These are phyloP conservation scores for Amaranthus tricolor DNA, from an alignment of 179 eudicot genomes.

Conservation along the genomic window DNA sequence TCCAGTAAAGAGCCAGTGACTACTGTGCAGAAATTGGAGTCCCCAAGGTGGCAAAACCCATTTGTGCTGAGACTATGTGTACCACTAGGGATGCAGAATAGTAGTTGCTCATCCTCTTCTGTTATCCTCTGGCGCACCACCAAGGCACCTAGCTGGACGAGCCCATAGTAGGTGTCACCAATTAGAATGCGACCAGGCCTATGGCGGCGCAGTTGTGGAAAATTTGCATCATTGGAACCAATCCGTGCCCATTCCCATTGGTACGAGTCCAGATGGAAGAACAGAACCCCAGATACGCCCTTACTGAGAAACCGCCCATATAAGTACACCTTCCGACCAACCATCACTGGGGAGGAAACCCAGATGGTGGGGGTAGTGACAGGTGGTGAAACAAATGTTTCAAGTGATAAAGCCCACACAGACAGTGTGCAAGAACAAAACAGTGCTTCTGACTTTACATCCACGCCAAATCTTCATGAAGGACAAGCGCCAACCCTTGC, in stretches of 20 bases:
- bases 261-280: background rate
- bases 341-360: background rate
- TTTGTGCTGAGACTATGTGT: background rate
- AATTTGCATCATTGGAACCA: background rate
- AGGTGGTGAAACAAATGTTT: too few relatives aligned
- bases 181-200: background rate
- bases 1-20: background rate
- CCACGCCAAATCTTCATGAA: too few relatives aligned
- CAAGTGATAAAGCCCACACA: too few relatives aligned
- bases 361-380: background rate
- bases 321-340: background rate
- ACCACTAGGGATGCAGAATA: background rate
- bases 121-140: background rate
- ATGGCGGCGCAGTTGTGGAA: background rate
- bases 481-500: too few relatives aligned
- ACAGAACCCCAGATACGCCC: background rate
- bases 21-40: background rate
- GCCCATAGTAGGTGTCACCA: background rate
- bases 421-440: too few relatives aligned
- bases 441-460: too few relatives aligned
- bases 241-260: background rate
- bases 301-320: background rate
- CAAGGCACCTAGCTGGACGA: background rate
- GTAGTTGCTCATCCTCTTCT: background rate
- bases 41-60: background rate